phyloP scores from a whole-genome alignment of 1,284 basidiomycete species.

The Termitomyces sp. region DNA sequence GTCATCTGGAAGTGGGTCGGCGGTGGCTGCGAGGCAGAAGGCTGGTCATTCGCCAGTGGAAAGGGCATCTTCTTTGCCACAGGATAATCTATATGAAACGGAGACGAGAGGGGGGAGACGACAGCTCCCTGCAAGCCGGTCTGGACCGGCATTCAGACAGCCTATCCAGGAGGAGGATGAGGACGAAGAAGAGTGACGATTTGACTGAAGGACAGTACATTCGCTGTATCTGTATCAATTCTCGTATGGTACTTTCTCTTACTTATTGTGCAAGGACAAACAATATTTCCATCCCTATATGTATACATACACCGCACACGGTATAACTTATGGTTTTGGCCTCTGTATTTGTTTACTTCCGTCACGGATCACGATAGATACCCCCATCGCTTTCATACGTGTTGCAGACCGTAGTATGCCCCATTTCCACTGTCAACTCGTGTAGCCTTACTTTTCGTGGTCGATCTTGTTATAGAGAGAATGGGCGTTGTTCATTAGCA shows the following conservation, averaged over 20 bases:
- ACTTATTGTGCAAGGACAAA: background rate
- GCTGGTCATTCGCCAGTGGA: conserved; percentile 52
- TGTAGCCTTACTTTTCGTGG: background rate
- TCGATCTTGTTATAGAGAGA: background rate
- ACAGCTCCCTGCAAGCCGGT: conserved; percentile 57
- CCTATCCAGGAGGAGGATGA: conserved; percentile 76
- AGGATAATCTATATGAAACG: conserved; percentile 42
- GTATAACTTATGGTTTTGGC: conserved; percentile 1
- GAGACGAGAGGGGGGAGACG: conserved; percentile 51
- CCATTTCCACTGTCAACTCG: background rate
- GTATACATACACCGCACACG: background rate
- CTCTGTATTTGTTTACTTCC: conserved; percentile 7
- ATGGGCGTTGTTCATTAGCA: background rate
- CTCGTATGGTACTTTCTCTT: background rate
- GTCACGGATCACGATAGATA: conserved; percentile 10
- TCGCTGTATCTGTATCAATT: conserved; percentile 1
- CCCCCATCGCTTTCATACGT: conserved; percentile 1
- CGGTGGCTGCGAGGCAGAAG: conserved; percentile 16
- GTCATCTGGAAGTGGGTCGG: conserved; percentile 17
- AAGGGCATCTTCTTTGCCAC: conserved; percentile 50
- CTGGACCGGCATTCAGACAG: conserved; percentile 59
- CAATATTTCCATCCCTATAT: background rate
- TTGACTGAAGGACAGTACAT: background rate
- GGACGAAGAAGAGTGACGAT: conserved; percentile 53
- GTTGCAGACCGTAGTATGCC: background rate